Base-by-base conservation (phyloP, 2,329 filamentous ascomycete species). In the Botrytis fragariae region DNA sequence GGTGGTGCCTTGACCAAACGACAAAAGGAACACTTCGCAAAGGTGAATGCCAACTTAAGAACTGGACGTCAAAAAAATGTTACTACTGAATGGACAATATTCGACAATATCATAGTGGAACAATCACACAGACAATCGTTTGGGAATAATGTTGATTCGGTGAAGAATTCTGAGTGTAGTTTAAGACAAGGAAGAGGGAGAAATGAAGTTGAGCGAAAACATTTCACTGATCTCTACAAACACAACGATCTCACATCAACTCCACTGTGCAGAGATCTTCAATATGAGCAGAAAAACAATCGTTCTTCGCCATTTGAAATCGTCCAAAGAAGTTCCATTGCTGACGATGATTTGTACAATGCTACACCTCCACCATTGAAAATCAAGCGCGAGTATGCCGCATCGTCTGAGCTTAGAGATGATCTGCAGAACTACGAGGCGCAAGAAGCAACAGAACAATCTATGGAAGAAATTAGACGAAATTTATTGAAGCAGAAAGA, bases 11-110 rank as follows among this genome's bases (percentile, higher is more conserved):
- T 75, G 64, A 74, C 64, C 32, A 57, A 35, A n/a, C 82, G 81
- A n/a, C 85, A 86, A 75, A 85, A 83, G 75, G 81, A 85, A 67
- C 83, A 86, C 75, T 86, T 86, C 74, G 85, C 85, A 60, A 84
- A 82, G 73, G 82, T 82, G 51, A 82, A 83, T 60, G 81, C 80
- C 35, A 81, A 79, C 48, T 70, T 81, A 8, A 76, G 78, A 39
- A 81, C 74, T 72, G 78, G 76, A 76, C 12, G 64, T 4, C 72
- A 76, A 59, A 82, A 80, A 54, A 80, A 78, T 10, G 81, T 78
- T 25, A 81, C 83, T 9, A 65, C 63, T 20, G 79, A 78, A 62
- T 76, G 72, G 60, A 73, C 74, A 29, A 73, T 75, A 32, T 74
- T 79, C 69, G 75, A 75, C 69, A 73, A 61, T 10, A 68, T 75